Percentiles rank a stretch among this genome's conserved stretches.
These are phyloP conservation scores for Yueomyces sp. DNA, from an alignment of 1,139 yeast genomes.

Conservation along the genomic window DNA sequence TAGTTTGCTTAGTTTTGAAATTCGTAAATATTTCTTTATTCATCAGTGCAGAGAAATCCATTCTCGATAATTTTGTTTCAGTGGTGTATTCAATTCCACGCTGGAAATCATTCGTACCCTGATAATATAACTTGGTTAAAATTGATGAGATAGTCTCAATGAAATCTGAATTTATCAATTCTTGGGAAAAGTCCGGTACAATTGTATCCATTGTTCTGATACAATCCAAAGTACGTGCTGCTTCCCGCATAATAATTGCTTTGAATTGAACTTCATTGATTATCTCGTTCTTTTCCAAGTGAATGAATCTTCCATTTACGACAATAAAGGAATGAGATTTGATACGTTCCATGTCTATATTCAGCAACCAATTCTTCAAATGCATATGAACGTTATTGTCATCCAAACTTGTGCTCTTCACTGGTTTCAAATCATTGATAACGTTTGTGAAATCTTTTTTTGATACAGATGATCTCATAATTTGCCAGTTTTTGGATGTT, in stretches of 20 bases:
- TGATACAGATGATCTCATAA: constrained; percentile 3
- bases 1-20: constrained; percentile 13
- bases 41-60: constrained; percentile 30
- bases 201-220: constrained; percentile 24
- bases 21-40: constrained; percentile 23
- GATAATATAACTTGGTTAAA: constrained; percentile 26
- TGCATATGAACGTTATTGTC: background rate
- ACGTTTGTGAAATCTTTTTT: constrained; percentile 1
- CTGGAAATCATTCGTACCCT: constrained; percentile 36
- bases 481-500: constrained; percentile 9
- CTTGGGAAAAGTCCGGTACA: constrained; percentile 8
- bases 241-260: constrained; percentile 40
- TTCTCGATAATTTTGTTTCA: constrained; percentile 21
- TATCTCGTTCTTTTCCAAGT: constrained; percentile 14
- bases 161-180: constrained; percentile 20
- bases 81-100: constrained; percentile 20
- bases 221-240: constrained; percentile 37
- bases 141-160: constrained; percentile 32
- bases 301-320: constrained; percentile 22
- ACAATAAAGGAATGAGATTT: constrained; percentile 10
- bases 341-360: constrained; percentile 8
- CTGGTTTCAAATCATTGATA: constrained; percentile 1
- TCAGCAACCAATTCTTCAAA: constrained; percentile 16
- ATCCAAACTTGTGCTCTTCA: background rate
- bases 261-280: constrained; percentile 29